These are phyloP conservation scores for Papiliotrema nemorosa DNA, from an alignment of 1,284 basidiomycete genomes.

Conservation along the genomic window DNA sequence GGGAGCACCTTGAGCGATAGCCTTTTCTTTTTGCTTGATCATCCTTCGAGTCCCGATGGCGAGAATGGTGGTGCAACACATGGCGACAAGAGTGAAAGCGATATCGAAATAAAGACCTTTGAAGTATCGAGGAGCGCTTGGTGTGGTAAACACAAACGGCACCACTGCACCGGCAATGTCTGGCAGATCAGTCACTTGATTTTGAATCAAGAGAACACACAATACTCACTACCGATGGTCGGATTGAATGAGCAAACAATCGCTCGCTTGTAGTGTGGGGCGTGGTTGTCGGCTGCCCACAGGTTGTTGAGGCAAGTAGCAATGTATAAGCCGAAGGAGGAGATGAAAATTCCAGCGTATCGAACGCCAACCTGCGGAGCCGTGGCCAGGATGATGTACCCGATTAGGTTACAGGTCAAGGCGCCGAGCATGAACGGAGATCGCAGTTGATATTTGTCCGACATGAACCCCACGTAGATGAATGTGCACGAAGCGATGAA, in stretches of 20 bases:
- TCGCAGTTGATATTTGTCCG: slow-evolving; percentile 18
- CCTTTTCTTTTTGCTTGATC: slow-evolving; percentile 3
- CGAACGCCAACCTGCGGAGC: slow-evolving; percentile 7
- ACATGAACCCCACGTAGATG: slow-evolving; percentile 10
- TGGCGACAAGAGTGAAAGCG: neutral
- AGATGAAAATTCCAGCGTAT: slow-evolving; percentile 25
- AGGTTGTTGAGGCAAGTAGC: slow-evolving; percentile 22
- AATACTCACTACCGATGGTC: neutral
- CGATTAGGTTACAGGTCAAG: slow-evolving; percentile 1
- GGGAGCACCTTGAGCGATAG: slow-evolving; percentile 6
- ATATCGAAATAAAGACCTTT: slow-evolving; percentile 7
- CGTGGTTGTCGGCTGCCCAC: neutral
- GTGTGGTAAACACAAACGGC: slow-evolving; percentile 8
- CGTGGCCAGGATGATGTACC: slow-evolving; percentile 26
- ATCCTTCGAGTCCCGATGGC: neutral
- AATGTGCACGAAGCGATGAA: slow-evolving; percentile 8
- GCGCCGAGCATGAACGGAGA: slow-evolving; percentile 11
- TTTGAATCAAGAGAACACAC: neutral
- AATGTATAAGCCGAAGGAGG: slow-evolving; percentile 28
- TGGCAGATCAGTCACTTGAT: neutral
- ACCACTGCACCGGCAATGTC: slow-evolving; percentile 11
- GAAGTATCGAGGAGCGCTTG: slow-evolving; percentile 5
- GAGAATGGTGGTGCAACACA: neutral
- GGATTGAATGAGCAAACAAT: neutral
- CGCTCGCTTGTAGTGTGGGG: neutral